Percentiles rank a stretch among this genome's conserved stretches.
Evolutionary conservation across 1,139 yeast genomes (phyloP).

Genomic region (Yueomyces sp.): DNA sequence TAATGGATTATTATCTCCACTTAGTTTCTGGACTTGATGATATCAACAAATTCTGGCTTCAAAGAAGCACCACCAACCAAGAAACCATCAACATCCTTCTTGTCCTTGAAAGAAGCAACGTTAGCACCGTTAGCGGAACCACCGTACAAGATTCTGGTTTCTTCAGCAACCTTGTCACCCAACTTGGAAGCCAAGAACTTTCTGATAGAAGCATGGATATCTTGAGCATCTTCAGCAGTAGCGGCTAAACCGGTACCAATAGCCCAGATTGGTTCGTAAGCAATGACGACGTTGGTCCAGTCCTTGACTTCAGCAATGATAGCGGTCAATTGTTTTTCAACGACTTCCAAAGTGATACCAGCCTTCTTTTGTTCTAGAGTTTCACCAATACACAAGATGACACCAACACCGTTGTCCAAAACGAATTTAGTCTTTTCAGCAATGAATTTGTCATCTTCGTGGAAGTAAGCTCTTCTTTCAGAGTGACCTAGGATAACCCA

Average conservation of each 20-base stretch:
- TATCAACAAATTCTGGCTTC: conserved; percentile 95
- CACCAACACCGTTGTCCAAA: conserved; percentile 74
- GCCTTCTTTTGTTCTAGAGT: conserved; percentile 90
- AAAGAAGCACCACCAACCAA: conserved; percentile 99
- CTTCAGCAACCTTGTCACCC: conserved; percentile 65
- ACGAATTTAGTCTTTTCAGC: conserved; percentile 95
- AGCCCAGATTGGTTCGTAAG: conserved; percentile 99
- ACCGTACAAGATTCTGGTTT: conserved; percentile 89
- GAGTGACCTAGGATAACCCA: conserved; percentile 99
- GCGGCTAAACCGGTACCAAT: conserved; percentile 99
- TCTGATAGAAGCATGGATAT: conserved; percentile 85
- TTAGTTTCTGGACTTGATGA: conserved; percentile 81
- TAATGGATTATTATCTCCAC: background rate
- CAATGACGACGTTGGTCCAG: conserved; percentile 89
- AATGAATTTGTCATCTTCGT: conserved; percentile 81
- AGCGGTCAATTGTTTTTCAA: conserved; percentile 84
- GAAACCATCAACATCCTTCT: conserved; percentile 94
- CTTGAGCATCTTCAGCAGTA: conserved; percentile 95
- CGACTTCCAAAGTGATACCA: conserved; percentile 73
- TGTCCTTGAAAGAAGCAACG: conserved; percentile 81
- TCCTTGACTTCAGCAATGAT: conserved; percentile 72
- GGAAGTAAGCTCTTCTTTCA: conserved; percentile 91
- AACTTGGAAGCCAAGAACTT: conserved; percentile 64
- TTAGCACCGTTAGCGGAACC: conserved; percentile 97
- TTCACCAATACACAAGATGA: conserved; percentile 95